phyloP scores from a whole-genome alignment of 176 grass and related monocot species.

The Juncus effusus region DNA sequence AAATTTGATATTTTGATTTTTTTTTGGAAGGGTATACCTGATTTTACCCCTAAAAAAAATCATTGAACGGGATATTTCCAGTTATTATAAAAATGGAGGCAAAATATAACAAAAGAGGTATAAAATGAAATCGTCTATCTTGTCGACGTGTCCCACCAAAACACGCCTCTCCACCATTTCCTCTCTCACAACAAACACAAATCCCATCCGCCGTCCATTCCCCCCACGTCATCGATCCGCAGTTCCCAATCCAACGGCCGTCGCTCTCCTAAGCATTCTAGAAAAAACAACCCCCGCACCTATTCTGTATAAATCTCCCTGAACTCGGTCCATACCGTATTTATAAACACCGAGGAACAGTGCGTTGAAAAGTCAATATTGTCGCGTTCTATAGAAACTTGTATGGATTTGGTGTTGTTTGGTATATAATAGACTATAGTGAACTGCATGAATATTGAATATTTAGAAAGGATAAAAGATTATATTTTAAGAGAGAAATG shows the following conservation, averaged over 20 bases:
- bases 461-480: too few relatives aligned
- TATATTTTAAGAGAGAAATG: too few relatives aligned
- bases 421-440: constrained; percentile 17
- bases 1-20: too few relatives aligned
- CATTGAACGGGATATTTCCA: neutral
- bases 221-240: constrained; percentile 59
- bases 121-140: neutral
- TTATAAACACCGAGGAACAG: constrained; percentile 29
- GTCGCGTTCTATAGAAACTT: constrained; percentile 33
- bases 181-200: constrained; percentile 81
- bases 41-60: neutral
- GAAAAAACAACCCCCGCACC: neutral
- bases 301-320: constrained; percentile 13
- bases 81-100: neutral
- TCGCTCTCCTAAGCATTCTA: neutral
- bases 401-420: constrained; percentile 26
- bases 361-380: constrained; percentile 37
- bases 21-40: too few relatives aligned
- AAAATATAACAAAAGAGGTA: neutral
- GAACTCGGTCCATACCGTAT: constrained; percentile 22
- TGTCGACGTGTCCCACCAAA: constrained; percentile 42
- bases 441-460: neutral
- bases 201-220: constrained; percentile 17
- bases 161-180: constrained; percentile 17
- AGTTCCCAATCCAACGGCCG: constrained; percentile 27